Percentiles rank a stretch among this genome's conserved stretches.
Conservation (phyloP, 176 grass and related monocot genomes). For the Stipa capillata region DNA sequence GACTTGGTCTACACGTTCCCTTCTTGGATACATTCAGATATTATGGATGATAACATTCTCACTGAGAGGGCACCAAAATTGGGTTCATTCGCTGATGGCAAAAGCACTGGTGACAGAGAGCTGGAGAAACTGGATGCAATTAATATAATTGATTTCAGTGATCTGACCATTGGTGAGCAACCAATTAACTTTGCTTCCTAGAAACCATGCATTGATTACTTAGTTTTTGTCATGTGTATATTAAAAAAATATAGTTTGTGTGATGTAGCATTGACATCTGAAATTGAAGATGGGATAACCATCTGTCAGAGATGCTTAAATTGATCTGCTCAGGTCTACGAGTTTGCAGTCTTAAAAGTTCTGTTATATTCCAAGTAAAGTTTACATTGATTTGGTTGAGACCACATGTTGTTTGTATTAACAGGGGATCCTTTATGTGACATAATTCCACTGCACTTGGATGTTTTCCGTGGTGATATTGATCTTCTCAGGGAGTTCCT, state of each 20-base stretch:
- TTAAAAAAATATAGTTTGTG: neutral
- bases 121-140: slow-evolving; percentile 48
- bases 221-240: neutral
- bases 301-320: neutral
- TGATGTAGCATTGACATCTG: neutral
- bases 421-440: slow-evolving; percentile 87
- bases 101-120: slow-evolving; percentile 20
- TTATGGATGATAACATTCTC: slow-evolving; percentile 97
- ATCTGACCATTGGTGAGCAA: slow-evolving; percentile 69
- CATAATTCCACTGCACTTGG: slow-evolving; percentile 85
- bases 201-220: neutral
- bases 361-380: neutral
- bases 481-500: slow-evolving; percentile 69
- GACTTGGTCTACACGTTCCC: slow-evolving; percentile 30
- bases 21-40: slow-evolving; percentile 98
- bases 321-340: neutral
- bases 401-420: slow-evolving; percentile 2
- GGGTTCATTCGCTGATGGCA: slow-evolving; percentile 18
- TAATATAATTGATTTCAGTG: slow-evolving; percentile 95
- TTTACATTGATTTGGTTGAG: neutral
- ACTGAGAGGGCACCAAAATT: slow-evolving; percentile 31
- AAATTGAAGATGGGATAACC: neutral
- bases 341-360: neutral
- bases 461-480: slow-evolving; percentile 76
- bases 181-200: neutral